Base-by-base conservation (phyloP, 768 basidiomycete species). In the Mycena leptocephala region DNA sequence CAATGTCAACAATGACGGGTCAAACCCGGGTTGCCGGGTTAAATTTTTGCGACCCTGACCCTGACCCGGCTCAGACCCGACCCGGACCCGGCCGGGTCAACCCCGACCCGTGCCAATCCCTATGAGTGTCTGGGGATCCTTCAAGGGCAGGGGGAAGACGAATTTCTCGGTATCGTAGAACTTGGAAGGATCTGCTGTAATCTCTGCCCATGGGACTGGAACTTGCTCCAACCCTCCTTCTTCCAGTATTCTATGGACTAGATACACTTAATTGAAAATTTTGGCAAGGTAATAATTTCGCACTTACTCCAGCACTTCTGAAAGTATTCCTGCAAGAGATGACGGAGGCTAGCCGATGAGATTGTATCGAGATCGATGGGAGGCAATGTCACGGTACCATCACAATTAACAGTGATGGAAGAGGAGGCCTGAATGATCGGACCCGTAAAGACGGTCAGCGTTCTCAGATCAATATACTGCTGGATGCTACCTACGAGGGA, bases 81-180 rank as follows among this genome's bases (percentile, higher is more conserved):
- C n/a, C n/a, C n/a, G n/a, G n/a, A n/a, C n/a, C n/a, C n/a, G n/a
- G n/a, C n/a, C n/a, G n/a, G n/a, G n/a, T n/a, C n/a, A n/a, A n/a
- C n/a, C n/a, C n/a, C n/a, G n/a, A n/a, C n/a, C n/a, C n/a, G n/a
- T n/a, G n/a, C n/a, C n/a, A n/a, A n/a, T n/a, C n/a, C n/a, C n/a
- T n/a, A n/a, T n/a, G n/a, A n/a, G n/a, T n/a, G 26, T 13, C 13
- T 18, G 22, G 13, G 68, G 56, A 32, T 70, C 43, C n/a, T 70
- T 58, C 37, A 70, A 28, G 11, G 56, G n/a, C 2, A 61, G 14
- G 9, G 68, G 68, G 22, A 70, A 70, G 32, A 37, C 18, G 26
- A 70, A 70, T 32, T 59, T 61, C 16, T 26, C 18, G 16, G 22
- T 43, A n/a, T 61, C 58, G 24, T 70, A 70, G 43, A 70, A 70